These are phyloP conservation scores for Nematodospora anomalae DNA, from an alignment of 1,139 yeast species.

Conservation along the genomic window DNA sequence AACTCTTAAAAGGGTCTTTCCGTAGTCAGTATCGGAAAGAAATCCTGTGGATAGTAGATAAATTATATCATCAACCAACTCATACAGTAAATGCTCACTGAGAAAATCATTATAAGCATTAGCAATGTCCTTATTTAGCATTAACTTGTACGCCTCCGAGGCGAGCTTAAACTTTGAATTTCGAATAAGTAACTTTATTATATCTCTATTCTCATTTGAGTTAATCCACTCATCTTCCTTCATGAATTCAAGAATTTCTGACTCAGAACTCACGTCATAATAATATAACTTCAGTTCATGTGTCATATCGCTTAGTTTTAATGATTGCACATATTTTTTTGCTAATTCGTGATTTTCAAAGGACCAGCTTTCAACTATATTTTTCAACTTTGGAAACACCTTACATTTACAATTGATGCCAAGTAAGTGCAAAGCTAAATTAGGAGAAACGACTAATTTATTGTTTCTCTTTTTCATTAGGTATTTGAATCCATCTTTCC, in stretches of 20 bases:
- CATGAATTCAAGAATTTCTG: conserved; percentile 8
- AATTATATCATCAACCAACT: conserved; percentile 8
- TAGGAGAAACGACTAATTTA: conserved; percentile 10
- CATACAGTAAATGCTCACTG: conserved; percentile 17
- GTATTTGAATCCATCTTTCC: conserved; percentile 6
- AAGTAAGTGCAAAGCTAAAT: conserved; percentile 12
- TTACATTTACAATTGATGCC: conserved; percentile 6
- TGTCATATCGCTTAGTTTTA: conserved; percentile 4
- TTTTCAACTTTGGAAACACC: conserved; percentile 8
- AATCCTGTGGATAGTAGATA: conserved; percentile 8
- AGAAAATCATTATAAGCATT: conserved; percentile 6
- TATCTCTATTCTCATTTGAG: conserved; percentile 2
- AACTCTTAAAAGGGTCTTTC: conserved; percentile 26
- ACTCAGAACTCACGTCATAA: conserved; percentile 6
- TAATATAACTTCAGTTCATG: conserved; percentile 4
- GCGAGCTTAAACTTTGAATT: neutral
- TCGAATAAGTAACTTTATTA: conserved; percentile 6
- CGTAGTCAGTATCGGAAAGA: conserved; percentile 13
- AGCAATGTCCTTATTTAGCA: conserved; percentile 1
- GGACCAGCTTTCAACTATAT: conserved; percentile 7
- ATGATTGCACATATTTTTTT: conserved; percentile 17
- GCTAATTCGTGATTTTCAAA: conserved; percentile 8
- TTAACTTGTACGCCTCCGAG: conserved; percentile 7
- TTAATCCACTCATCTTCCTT: conserved; percentile 7
- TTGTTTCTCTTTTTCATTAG: conserved; percentile 1